Conservation (phyloP, 495 filamentous ascomycete genomes). For the Corynascus novoguineensis region DNA sequence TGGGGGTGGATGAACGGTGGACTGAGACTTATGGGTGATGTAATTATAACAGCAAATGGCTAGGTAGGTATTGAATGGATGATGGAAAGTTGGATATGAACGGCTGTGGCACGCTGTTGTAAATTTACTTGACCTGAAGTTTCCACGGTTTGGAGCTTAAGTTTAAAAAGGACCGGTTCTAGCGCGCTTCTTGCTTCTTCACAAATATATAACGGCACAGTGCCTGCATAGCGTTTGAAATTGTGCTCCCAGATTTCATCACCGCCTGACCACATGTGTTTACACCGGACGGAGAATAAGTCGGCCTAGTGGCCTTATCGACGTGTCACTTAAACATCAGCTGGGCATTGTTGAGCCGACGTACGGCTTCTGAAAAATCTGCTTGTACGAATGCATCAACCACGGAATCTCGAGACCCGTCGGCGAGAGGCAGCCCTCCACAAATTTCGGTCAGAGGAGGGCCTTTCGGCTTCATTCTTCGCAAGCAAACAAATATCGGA, state of each 20-base stretch:
- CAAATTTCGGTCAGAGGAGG: background rate
- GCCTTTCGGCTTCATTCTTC: background rate
- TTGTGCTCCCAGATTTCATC: background rate
- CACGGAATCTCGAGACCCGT: no score
- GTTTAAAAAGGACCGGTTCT: background rate
- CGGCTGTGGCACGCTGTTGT: background rate
- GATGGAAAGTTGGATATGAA: no score
- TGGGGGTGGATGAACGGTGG: background rate
- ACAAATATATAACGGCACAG: slow-evolving; percentile 3
- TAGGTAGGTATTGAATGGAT: background rate
- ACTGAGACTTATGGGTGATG: background rate
- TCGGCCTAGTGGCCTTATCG: background rate
- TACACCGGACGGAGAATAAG: background rate
- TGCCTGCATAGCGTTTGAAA: background rate
- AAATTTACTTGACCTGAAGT: background rate
- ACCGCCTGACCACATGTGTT: no score
- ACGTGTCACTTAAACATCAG: no score
- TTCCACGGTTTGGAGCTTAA: background rate
- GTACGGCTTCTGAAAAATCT: no score
- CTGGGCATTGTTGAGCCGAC: no score
- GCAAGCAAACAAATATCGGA: background rate
- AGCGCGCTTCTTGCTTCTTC: background rate
- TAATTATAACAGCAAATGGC: background rate
- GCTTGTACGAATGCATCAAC: no score
- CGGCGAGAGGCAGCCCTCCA: no score